Conservation (phyloP, 306 rosid species). For the Prunus mira region DNA sequence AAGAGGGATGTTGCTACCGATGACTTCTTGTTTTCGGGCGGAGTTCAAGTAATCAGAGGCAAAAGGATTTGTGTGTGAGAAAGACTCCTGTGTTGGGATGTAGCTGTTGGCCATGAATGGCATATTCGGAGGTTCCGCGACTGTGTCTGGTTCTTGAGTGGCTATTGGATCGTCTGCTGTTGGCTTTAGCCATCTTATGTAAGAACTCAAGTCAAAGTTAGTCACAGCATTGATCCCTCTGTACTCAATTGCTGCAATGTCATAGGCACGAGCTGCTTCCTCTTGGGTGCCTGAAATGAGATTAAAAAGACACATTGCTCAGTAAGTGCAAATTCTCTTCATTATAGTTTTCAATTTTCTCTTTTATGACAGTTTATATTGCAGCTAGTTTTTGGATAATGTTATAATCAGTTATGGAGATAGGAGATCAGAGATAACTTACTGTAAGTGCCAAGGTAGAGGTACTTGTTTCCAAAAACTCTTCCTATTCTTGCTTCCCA, state of each 20-base stretch:
- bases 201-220: conserved; percentile 74
- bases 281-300: conserved; percentile 62
- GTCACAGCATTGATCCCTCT: conserved; percentile 88
- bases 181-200: conserved; percentile 82
- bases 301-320: background rate
- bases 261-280: conserved; percentile 91
- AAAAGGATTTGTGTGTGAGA: conserved; percentile 27
- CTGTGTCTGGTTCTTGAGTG: conserved; percentile 27
- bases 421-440: conserved; percentile 20
- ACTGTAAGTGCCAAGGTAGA: conserved; percentile 85
- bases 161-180: conserved; percentile 14
- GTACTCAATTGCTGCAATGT: conserved; percentile 88
- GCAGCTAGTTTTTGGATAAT: background rate
- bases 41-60: conserved; percentile 31
- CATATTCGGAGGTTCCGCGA: conserved; percentile 24
- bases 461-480: conserved; percentile 93
- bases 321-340: background rate
- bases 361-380: background rate
- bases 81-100: conserved; percentile 31
- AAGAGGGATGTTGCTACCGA: conserved; percentile 25
- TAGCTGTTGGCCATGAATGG: conserved; percentile 24
- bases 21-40: conserved; percentile 31
- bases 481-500: conserved; percentile 98
- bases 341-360: background rate
- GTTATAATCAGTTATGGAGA: too few relatives aligned